These are phyloP conservation scores for Eragrostis nindensis DNA, from an alignment of 176 grass and related monocot species.

Conservation along the genomic window DNA sequence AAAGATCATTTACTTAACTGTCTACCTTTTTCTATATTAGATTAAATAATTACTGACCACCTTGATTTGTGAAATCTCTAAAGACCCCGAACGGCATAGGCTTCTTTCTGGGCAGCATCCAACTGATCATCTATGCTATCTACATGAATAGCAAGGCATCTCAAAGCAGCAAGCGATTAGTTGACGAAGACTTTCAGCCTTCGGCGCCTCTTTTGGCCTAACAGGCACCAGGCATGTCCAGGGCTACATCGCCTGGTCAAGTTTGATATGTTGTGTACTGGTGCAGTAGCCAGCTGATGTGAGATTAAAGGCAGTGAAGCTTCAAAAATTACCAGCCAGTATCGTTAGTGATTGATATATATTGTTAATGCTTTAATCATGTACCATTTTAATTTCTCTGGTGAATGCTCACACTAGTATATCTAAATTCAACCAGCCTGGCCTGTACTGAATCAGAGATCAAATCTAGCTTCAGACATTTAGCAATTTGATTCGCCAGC, in stretches of 20 bases:
- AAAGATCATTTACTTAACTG: neutral
- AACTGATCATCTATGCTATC: conserved; percentile 60
- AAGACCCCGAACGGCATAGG: conserved; percentile 74
- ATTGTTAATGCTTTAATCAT: neutral
- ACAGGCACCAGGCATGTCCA: neutral
- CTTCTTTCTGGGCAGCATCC: conserved; percentile 63
- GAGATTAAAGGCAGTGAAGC: neutral
- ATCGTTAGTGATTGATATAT: neutral
- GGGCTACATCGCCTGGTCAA: neutral
- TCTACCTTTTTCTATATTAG: neutral
- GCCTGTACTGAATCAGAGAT: too few relatives aligned
- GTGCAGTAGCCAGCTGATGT: neutral
- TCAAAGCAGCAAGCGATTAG: neutral
- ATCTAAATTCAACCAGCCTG: too few relatives aligned
- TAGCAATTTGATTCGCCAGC: too few relatives aligned
- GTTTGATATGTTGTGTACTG: neutral
- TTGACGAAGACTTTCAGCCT: conserved; percentile 21
- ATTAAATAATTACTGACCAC: neutral
- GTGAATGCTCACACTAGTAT: too few relatives aligned
- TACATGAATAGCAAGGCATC: conserved; percentile 58
- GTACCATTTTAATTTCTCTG: too few relatives aligned
- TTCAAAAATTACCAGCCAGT: neutral
- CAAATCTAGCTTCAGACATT: too few relatives aligned
- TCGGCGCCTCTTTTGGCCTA: conserved; percentile 25
- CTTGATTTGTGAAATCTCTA: neutral